A percentile compares a stretch with the other conserved stretches of the same genome.
Evolutionary conservation across 495 filamentous ascomycete species (phyloP).

Genomic region (Hypoxylon subgilvum): DNA sequence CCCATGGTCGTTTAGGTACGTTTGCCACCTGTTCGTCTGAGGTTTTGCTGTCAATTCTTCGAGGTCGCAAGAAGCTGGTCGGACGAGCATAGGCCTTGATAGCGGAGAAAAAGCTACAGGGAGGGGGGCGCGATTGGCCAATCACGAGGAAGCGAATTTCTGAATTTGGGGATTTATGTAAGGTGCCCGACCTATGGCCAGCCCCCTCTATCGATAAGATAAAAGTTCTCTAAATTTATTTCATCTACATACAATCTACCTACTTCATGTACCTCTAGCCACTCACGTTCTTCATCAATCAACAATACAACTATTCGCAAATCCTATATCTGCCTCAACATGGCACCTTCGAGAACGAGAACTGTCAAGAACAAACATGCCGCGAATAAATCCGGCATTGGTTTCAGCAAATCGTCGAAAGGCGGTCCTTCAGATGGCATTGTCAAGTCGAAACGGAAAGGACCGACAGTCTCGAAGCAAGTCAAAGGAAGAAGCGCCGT

Average conservation of each 20-base stretch:
- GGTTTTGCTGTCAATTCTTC: neutral
- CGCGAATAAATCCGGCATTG: constrained; percentile 49
- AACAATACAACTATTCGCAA: neutral
- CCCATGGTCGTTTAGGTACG: constrained; percentile 44
- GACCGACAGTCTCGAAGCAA: constrained; percentile 39
- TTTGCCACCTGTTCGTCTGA: neutral
- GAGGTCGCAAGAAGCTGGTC: neutral
- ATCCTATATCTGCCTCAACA: constrained; percentile 25
- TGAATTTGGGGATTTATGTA: constrained; percentile 16
- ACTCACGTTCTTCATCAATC: neutral
- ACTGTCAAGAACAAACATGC: constrained; percentile 66
- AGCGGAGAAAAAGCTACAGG: constrained; percentile 12
- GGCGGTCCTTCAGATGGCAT: constrained; percentile 46
- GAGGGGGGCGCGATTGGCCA: constrained; percentile 36
- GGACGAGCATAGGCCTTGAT: constrained; percentile 30
- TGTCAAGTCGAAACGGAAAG: constrained; percentile 49
- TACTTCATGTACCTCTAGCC: neutral
- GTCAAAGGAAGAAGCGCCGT: constrained; percentile 47
- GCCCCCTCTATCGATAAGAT: constrained; percentile 30
- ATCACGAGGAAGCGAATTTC: constrained; percentile 21
- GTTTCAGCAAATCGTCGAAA: constrained; percentile 50
- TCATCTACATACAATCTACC: constrained; percentile 9
- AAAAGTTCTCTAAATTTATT: constrained; percentile 28
- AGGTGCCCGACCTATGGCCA: too few relatives aligned
- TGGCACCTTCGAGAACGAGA: constrained; percentile 57